phyloP scores from a whole-genome alignment of 2,329 filamentous ascomycete species.

The Cytospora piceae region DNA sequence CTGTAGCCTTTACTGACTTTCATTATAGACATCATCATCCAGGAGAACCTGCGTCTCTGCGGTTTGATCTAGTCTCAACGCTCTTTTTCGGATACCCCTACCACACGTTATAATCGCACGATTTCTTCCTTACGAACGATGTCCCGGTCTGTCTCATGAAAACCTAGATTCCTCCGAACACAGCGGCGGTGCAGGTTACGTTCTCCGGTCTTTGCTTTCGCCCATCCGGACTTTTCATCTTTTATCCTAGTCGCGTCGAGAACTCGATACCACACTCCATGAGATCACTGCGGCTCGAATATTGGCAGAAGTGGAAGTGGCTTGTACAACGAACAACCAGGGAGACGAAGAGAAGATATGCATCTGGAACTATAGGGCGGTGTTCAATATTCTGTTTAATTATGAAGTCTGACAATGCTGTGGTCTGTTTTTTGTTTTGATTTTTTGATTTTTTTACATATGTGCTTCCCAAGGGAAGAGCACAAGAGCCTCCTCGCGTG shows the following conservation, averaged over 20 bases:
- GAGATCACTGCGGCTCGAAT: conserved; percentile 27
- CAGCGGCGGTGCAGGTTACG: conserved; percentile 23
- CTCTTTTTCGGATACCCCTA: conserved; percentile 32
- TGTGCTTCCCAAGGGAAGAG: conserved; percentile 28
- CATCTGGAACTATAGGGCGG: conserved; percentile 38
- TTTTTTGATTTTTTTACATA: conserved; percentile 14
- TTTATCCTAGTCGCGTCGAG: conserved; percentile 25
- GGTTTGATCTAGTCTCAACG: conserved; percentile 74
- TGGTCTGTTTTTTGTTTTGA: conserved; percentile 27
- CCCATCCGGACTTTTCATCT: conserved; percentile 18
- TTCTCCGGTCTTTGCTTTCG: conserved; percentile 20
- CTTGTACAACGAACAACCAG: conserved; percentile 28
- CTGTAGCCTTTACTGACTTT: conserved; percentile 46
- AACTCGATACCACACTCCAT: conserved; percentile 27
- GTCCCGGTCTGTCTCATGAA: conserved; percentile 29
- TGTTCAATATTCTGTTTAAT: conserved; percentile 59
- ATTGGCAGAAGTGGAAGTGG: conserved; percentile 23
- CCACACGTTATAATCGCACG: conserved; percentile 31
- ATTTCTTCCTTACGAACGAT: conserved; percentile 32
- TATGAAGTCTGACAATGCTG: conserved; percentile 31
- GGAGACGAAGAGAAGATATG: conserved; percentile 29
- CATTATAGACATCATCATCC: conserved; percentile 91
- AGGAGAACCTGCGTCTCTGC: conserved; percentile 96
- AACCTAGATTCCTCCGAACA: conserved; percentile 18
- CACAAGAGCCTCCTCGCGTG: conserved; percentile 10